Conservation (phyloP, 2,329 filamentous ascomycete species). For the Phialophora chinensis region DNA sequence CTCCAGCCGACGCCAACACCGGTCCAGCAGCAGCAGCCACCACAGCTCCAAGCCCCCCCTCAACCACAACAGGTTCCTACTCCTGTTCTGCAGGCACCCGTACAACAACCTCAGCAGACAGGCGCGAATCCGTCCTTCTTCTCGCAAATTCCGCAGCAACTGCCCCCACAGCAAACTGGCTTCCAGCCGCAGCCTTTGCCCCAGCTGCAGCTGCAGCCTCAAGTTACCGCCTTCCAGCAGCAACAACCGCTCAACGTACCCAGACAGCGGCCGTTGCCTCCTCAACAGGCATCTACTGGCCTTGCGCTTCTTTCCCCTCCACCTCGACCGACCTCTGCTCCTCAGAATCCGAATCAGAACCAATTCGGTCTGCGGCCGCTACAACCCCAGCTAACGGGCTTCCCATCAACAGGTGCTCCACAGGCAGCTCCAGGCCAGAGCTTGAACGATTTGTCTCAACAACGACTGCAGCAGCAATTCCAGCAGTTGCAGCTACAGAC, state of each 20-base stretch:
- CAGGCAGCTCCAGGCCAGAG: slow-evolving; percentile 77
- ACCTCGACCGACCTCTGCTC: slow-evolving; percentile 84
- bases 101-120: slow-evolving; percentile 48
- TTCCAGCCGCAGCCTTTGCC: slow-evolving; percentile 39
- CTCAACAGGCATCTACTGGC: slow-evolving; percentile 63
- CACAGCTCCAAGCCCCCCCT: slow-evolving; percentile 48
- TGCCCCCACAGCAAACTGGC: slow-evolving; percentile 15
- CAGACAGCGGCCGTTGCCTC: slow-evolving; percentile 72
- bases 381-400: slow-evolving; percentile 83
- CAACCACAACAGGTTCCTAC: slow-evolving; percentile 41
- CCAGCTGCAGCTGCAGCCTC: slow-evolving; percentile 34
- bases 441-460: slow-evolving; percentile 72
- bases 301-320: slow-evolving; percentile 75
- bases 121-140: slow-evolving; percentile 58
- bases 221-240: slow-evolving; percentile 40
- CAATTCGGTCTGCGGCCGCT: slow-evolving; percentile 75
- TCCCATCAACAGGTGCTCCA: slow-evolving; percentile 61
- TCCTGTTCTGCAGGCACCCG: slow-evolving; percentile 39
- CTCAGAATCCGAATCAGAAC: slow-evolving; percentile 74
- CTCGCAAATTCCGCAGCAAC: slow-evolving; percentile 52
- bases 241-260: slow-evolving; percentile 45
- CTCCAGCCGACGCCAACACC: slow-evolving; percentile 61
- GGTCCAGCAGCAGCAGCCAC: slow-evolving; percentile 32
- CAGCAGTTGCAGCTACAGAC: slow-evolving; percentile 58
- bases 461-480: slow-evolving; percentile 65